Evolutionary conservation across 2,329 filamentous ascomycete genomes (phyloP).

Genomic region (Nemania bipapillata): DNA sequence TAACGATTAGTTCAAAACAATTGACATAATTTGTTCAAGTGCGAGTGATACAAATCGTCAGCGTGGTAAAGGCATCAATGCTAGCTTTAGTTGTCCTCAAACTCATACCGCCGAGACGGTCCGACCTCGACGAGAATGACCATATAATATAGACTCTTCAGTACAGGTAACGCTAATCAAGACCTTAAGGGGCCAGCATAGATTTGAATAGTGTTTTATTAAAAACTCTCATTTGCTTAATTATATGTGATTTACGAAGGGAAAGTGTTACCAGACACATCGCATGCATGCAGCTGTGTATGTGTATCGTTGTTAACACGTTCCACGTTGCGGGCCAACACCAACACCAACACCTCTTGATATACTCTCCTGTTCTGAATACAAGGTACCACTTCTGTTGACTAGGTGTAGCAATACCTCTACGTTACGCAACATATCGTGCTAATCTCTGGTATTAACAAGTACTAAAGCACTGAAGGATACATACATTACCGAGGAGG

Average conservation of each 20-base stretch:
- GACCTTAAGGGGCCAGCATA: neutral
- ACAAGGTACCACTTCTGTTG: neutral
- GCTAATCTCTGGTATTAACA: neutral
- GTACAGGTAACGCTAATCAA: neutral
- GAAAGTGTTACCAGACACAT: conserved; percentile 2
- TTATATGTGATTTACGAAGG: neutral
- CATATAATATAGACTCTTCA: neutral
- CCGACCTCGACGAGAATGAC: neutral
- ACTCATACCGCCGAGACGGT: conserved; percentile 4
- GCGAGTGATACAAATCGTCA: neutral
- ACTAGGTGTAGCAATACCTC: conserved; percentile 13
- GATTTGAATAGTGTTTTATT: neutral
- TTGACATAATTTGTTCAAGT: neutral
- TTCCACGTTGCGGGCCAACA: neutral
- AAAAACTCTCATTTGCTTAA: neutral
- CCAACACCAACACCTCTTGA: neutral
- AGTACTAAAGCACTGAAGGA: conserved; percentile 4
- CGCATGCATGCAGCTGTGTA: conserved; percentile 14
- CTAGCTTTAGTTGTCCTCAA: neutral
- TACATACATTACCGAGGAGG: conserved; percentile 4
- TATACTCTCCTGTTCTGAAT: neutral
- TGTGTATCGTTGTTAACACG: neutral
- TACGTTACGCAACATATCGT: conserved; percentile 21
- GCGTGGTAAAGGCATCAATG: neutral
- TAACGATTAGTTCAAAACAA: neutral